A percentile compares a stretch with the other conserved stretches of the same genome.
Evolutionary conservation across 208 protist genomes (phyloP).

Genomic region (Angomonas deanei): DNA sequence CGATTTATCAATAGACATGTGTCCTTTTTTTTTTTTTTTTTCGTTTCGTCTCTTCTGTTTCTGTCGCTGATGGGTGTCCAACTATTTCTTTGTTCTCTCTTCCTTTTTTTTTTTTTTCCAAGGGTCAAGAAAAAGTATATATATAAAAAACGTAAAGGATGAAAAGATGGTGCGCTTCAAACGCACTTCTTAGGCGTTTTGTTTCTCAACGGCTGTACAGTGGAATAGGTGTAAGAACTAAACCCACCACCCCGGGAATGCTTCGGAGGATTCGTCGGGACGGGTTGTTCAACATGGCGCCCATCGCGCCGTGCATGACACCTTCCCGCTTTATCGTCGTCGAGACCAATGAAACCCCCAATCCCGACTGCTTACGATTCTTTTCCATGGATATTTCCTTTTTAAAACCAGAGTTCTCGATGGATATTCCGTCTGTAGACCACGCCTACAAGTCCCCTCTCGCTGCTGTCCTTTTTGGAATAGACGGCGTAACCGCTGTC

Average conservation of each 20-base stretch:
- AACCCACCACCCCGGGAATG: too few species aligned
- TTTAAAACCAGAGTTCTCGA: slow-evolving; percentile 59
- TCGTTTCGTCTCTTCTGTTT: slow-evolving; percentile 12
- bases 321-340: slow-evolving; percentile 34
- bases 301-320: not conserved
- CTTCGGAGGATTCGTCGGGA: too few species aligned
- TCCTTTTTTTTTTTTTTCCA: slow-evolving; percentile 10
- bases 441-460: slow-evolving; percentile 76
- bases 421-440: slow-evolving; percentile 60
- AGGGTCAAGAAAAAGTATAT: too few species aligned
- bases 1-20: not conserved
- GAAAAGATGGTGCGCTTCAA: too few species aligned
- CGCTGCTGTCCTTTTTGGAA: slow-evolving; percentile 55
- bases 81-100: not conserved
- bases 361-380: slow-evolving; percentile 80
- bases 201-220: too few species aligned
- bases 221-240: too few species aligned
- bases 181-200: too few species aligned
- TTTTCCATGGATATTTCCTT: slow-evolving; percentile 88
- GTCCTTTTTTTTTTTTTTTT: slow-evolving; percentile 15
- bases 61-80: not conserved
- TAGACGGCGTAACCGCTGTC: slow-evolving; percentile 60
- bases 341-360: slow-evolving; percentile 79
- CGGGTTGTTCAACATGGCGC: not conserved
- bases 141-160: too few species aligned